Evolutionary conservation across 306 rosid genomes (phyloP), one percentile per base, ranked within the genome.

Genomic region (Inga leiocalycina): DNA sequence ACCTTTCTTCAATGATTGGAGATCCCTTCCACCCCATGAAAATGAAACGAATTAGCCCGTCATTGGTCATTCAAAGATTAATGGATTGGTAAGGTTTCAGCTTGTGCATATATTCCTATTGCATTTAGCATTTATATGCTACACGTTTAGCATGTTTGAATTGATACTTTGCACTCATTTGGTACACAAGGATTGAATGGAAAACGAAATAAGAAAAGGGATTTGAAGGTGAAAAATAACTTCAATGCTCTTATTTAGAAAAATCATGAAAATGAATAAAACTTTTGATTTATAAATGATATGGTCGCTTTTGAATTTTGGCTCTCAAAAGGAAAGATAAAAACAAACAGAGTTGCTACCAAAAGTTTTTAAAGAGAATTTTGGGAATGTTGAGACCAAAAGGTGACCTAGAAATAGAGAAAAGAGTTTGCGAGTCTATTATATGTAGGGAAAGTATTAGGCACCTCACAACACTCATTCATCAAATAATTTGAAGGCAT

Each of bases 1-100:
- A 16, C 89, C 90, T 27, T 93, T 95, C 88, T 95, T 79, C 87
- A 82, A 84, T n/a, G 89, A 92, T 5, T 90, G 94, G 90, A 90
- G 85, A 64, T 86, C 88, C 30, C 93, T 93, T 88, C 95, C 95
- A 24, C 24, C 84, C 27, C 56, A 86, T 65, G 93, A 92, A 84
- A 92, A 76, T 69, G 98, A 95, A 90, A 72, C 84, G 65, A 84
- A 62, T 81, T 85, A 95, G 66, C 94, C 94, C 0, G 86, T 93
- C 65, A 93, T 95, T 41, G 98, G 95, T 71, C 88, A 75, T 59
- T 49, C 98, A 74, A 87, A 75, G 46, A 86, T 93, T 80, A 88
- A 93, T 66, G 97, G 97, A 84, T 46, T 82, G 97, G 97, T 94
- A 83, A n/a, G 87, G 69, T 54, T 83, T 67, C 16, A 39, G n/a